Evolutionary conservation across 768 basidiomycete species (phyloP).

Genomic region (Phaeotremella skinneri): DNA sequence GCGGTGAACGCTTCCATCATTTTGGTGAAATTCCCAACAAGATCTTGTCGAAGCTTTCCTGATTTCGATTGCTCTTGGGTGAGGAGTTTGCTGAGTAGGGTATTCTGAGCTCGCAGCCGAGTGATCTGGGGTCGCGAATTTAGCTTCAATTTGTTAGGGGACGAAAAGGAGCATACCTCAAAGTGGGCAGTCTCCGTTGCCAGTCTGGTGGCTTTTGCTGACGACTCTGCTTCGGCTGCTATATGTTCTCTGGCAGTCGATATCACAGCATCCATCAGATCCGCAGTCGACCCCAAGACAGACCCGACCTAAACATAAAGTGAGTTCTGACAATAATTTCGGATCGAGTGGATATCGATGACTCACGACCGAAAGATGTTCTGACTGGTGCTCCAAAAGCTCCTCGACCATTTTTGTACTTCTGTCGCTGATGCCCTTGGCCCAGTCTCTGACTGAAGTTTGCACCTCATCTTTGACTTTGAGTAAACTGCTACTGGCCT

Average conservation of each 20-base stretch:
- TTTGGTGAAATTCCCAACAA: slow-evolving; percentile 71
- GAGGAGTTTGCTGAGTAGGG: slow-evolving; percentile 61
- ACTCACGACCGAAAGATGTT: slow-evolving; percentile 39
- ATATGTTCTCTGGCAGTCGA: slow-evolving; percentile 63
- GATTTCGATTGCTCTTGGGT: slow-evolving; percentile 66
- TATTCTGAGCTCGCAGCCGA: slow-evolving; percentile 70
- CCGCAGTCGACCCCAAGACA: slow-evolving; percentile 61
- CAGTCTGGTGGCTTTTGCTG: slow-evolving; percentile 57
- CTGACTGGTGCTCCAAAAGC: slow-evolving; percentile 36
- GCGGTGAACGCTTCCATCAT: slow-evolving; percentile 69
- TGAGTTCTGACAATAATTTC: slow-evolving; percentile 2
- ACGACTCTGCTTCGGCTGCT: slow-evolving; percentile 58
- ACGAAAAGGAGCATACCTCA: slow-evolving; percentile 31
- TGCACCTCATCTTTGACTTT: slow-evolving; percentile 32
- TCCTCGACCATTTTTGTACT: slow-evolving; percentile 37
- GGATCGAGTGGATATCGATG: neutral
- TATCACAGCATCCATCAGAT: slow-evolving; percentile 63
- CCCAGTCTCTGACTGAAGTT: slow-evolving; percentile 35
- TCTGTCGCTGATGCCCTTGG: slow-evolving; percentile 28
- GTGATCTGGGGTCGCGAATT: slow-evolving; percentile 51
- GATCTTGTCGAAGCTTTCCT: slow-evolving; percentile 66
- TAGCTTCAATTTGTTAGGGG: neutral
- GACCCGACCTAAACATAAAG: slow-evolving; percentile 34
- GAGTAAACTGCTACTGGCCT: slow-evolving; percentile 20
- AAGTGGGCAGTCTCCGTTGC: slow-evolving; percentile 28